Evolutionary conservation across 768 basidiomycete species (phyloP), one percentile per base, ranked within the genome.

Genomic region (Lentinula raphanica): DNA sequence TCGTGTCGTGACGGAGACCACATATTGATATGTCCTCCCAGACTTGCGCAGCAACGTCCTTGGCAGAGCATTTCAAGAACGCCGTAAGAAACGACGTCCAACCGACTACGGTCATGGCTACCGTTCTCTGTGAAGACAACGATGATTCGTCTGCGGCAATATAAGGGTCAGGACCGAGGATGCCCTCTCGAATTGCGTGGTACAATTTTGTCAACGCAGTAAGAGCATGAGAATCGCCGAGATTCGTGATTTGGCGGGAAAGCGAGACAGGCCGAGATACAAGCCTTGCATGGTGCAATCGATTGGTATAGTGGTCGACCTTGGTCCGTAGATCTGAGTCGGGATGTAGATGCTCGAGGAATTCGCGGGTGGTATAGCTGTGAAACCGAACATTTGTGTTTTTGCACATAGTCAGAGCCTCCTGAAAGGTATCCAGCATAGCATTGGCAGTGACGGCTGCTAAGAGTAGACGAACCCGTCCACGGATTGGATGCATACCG

Each of bases 51-150:
- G 85, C 90, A 21, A 86, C 69, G 53, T 87, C 84, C 42, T 74
- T 73, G 29, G 79, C 72, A 36, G 79, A 74, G 60, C 78, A 76
- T 56, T 75, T 78, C 40, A 91, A 70, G 62, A 91, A 90, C 13
- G 79, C 83, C 1, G 78, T 76, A 53, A 94, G 69, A 64, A 93
- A 86, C 2, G 81, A 75, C 0, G 79, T 77, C 88, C 90, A 92
- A 28, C 75, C 71, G 8, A 76, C 68, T 59, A 84, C 81, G 2
- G 82, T 78, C 65, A 93, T 71, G 8, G 78, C 68, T 7, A 87
- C 72, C 6, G 77, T 72, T 59, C 69, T 80, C 17, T 67, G 64
- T 2, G 68, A 50, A 3, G 77, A 76, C 23, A 76, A 60, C 11
- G 56, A 64, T 8, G 75, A 69, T 21, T 74, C 70, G 42, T 75